phyloP scores from a whole-genome alignment of 305 asterid species.

The Solanum hybrid region DNA sequence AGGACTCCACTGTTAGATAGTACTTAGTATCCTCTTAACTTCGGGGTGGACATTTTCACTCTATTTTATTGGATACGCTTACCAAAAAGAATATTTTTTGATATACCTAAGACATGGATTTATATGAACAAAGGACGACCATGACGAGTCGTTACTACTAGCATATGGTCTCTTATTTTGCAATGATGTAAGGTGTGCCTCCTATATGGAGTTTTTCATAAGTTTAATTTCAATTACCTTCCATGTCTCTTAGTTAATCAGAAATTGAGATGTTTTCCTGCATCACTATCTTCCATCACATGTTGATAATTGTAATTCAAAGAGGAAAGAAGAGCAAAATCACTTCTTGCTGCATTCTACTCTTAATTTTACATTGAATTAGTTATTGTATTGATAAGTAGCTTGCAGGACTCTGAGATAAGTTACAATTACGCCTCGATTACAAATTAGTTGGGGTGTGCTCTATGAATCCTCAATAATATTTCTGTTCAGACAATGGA shows the following conservation, averaged over 20 bases:
- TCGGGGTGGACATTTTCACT: background rate
- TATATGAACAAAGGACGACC: background rate
- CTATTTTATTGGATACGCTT: background rate
- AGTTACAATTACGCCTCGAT: no score
- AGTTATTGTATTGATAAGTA: no score
- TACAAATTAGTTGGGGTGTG: no score
- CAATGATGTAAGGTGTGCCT: no score
- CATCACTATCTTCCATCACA: background rate
- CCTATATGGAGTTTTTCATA: no score
- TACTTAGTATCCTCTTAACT: background rate
- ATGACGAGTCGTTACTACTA: background rate
- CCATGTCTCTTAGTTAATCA: background rate
- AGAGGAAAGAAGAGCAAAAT: background rate
- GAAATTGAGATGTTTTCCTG: background rate
- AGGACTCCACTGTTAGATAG: background rate
- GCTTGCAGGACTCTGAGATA: no score
- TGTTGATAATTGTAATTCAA: background rate
- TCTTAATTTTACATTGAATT: no score
- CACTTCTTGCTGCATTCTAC: background rate
- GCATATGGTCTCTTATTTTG: background rate
- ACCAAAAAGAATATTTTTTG: background rate
- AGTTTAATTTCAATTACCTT: background rate
- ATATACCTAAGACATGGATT: background rate
- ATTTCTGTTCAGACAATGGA: no score
- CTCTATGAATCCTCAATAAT: no score